Percentiles rank a stretch among this genome's conserved stretches.
phyloP scores from a whole-genome alignment of 805 yeast genomes.

The Pichia insulana region DNA sequence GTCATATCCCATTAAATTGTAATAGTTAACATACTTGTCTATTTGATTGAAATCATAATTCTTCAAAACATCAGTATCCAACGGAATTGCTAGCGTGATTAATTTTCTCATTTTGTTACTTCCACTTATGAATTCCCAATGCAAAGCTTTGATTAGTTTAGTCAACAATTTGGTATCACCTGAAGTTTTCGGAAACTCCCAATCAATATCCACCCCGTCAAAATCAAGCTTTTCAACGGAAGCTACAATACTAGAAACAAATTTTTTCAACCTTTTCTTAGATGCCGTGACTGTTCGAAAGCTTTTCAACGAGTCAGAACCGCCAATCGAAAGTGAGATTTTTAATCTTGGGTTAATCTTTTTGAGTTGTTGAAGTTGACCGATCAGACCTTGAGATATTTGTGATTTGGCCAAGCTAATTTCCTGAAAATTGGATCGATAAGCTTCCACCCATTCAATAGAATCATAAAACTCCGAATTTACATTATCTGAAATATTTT shows the following conservation, averaged over 20 bases:
- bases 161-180: constrained; percentile 39
- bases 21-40: constrained; percentile 51
- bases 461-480: neutral
- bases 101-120: constrained; percentile 23
- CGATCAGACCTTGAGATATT: constrained; percentile 20
- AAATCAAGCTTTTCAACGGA: constrained; percentile 50
- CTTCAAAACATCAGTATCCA: constrained; percentile 38
- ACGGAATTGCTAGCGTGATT: constrained; percentile 73
- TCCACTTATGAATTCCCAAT: neutral
- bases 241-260: constrained; percentile 41
- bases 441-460: constrained; percentile 3
- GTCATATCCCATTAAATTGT: constrained; percentile 92
- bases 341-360: constrained; percentile 32
- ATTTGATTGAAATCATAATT: constrained; percentile 42
- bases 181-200: constrained; percentile 68
- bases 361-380: constrained; percentile 25
- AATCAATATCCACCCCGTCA: constrained; percentile 90
- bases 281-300: constrained; percentile 28
- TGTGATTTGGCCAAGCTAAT: neutral
- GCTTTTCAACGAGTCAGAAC: constrained; percentile 45
- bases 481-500: neutral
- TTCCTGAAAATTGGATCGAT: neutral
- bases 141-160: constrained; percentile 29
- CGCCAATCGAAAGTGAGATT: constrained; percentile 74
- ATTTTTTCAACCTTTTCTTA: constrained; percentile 28